Base-by-base conservation (phyloP, 176 grass and related monocot species). In the Thalia dealbata region DNA sequence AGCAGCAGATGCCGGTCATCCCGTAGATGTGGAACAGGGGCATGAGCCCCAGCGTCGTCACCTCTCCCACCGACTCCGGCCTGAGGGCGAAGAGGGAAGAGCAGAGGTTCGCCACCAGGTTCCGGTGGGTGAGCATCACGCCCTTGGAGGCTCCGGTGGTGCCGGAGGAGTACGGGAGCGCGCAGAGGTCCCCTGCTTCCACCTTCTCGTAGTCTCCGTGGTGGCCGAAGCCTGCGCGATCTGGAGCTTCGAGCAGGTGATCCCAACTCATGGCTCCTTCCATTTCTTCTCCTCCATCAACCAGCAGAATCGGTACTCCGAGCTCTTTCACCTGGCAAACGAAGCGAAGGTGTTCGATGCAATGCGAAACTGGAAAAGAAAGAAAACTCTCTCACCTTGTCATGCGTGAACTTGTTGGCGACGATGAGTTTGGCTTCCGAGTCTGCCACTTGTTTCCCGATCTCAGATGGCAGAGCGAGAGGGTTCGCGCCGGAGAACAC, bases 1-100 rank as follows among this genome's bases (percentile, higher is more conserved):
- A 28, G 72, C 88, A 91, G 84, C 86, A 89, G 63, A 96, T 96
- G 74, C 88, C 82, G 12, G 88, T 89, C 82, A 91, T 89, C 67
- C 88, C 91, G 77, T 96, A 96, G 83, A 91, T 96, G 81, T 96
- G 92, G 88, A 96, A 91, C 79, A 96, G 89, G 1, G 86, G 92
- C 78, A 96, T 89, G 14, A 96, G 88, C 6, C 88, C 88, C 27
- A 91, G 82, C 2, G 73, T 63, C 0, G 83, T 81, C 16, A 91
- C 78, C 1, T 87, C 26, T 4, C 92, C 89, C 2, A 45, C 22
- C 59, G 77, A 58, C 52, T 87, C 82, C 0, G 41, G 11, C 10
- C 80, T 79, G 30, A 87, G 79, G 2, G 62, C 58, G 79, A 87
- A 91, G 45, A 89, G 85, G 22, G 86, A 85, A 1, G 89, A 89